A percentile compares a stretch with the other conserved stretches of the same genome.
Conservation (phyloP, 352 stramenopile genomes). For the Stramenopiles sp. region DNA sequence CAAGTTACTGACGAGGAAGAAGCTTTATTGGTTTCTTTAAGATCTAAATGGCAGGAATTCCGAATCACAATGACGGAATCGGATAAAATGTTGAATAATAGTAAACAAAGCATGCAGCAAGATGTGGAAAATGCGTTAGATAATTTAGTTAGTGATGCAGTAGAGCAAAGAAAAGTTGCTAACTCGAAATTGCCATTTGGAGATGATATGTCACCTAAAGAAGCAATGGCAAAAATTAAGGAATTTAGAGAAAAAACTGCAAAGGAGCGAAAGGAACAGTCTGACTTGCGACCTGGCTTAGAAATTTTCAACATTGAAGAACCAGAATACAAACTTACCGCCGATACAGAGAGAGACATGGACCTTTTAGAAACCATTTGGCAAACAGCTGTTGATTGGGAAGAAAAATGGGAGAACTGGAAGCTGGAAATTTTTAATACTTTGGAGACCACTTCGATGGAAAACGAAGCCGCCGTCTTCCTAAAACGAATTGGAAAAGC, state of each 20-base stretch:
- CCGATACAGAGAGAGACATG: conserved; percentile 56
- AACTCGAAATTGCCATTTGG: conserved; percentile 45
- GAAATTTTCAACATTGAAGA: conserved; percentile 73
- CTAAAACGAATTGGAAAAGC: conserved; percentile 73
- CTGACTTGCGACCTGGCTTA: conserved; percentile 55
- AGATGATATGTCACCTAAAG: background rate
- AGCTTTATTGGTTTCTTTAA: conserved; percentile 38
- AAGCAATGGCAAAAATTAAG: background rate
- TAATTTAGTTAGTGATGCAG: conserved; percentile 56
- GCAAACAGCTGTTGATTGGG: conserved; percentile 11
- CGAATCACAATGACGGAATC: conserved; percentile 51
- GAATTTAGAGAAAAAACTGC: conserved; percentile 15
- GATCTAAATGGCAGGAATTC: conserved; percentile 52
- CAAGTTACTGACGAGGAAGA: conserved; percentile 60
- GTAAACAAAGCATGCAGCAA: conserved; percentile 82
- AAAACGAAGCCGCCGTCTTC: conserved; percentile 68
- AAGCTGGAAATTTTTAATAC: conserved; percentile 68
- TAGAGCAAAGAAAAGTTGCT: conserved; percentile 43
- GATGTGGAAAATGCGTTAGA: conserved; percentile 69
- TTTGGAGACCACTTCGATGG: conserved; percentile 66
- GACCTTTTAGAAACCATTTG: conserved; percentile 59
- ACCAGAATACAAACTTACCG: conserved; percentile 59
- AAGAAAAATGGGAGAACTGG: conserved; percentile 15
- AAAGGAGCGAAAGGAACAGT: conserved; percentile 25
- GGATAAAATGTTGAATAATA: conserved; percentile 67